Conservation (phyloP, 139 green algal species). For the Edaphochlamys debaryana region DNA sequence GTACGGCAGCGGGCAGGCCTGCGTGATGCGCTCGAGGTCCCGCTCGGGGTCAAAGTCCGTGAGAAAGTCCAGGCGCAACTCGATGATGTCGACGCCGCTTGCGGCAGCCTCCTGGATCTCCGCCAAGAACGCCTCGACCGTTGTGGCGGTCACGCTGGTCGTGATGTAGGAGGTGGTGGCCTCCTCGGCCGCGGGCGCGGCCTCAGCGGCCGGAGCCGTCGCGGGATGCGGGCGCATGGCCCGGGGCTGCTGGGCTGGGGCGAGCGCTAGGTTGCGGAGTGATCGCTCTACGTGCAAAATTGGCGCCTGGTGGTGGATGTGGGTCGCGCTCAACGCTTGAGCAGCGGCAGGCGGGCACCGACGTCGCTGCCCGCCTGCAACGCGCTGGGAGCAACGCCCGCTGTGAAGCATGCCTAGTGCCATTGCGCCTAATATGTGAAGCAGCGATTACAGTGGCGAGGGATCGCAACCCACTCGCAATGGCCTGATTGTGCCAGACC, state of each 20-base stretch:
- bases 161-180: slow-evolving; percentile 59
- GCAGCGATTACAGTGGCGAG: too few species aligned
- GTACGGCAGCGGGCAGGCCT: slow-evolving; percentile 68
- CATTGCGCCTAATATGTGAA: too few species aligned
- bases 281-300: neutral
- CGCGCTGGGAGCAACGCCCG: too few species aligned
- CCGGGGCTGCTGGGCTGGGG: too few species aligned
- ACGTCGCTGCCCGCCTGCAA: too few species aligned
- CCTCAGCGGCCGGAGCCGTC: too few species aligned
- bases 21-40: slow-evolving; percentile 75
- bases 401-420: too few species aligned
- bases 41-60: slow-evolving; percentile 65
- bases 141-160: slow-evolving; percentile 78
- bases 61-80: slow-evolving; percentile 91
- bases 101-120: slow-evolving; percentile 74
- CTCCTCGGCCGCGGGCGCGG: neutral
- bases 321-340: neutral
- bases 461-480: too few species aligned
- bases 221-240: too few species aligned
- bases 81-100: slow-evolving; percentile 82
- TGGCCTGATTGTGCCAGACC: too few species aligned
- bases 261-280: neutral
- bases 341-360: too few species aligned
- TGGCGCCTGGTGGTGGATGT: neutral
- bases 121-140: slow-evolving; percentile 66